A percentile compares a stretch with the other conserved stretches of the same genome.
phyloP scores from a whole-genome alignment of 2,329 filamentous ascomycete genomes.

The Podosphaera xanthii region DNA sequence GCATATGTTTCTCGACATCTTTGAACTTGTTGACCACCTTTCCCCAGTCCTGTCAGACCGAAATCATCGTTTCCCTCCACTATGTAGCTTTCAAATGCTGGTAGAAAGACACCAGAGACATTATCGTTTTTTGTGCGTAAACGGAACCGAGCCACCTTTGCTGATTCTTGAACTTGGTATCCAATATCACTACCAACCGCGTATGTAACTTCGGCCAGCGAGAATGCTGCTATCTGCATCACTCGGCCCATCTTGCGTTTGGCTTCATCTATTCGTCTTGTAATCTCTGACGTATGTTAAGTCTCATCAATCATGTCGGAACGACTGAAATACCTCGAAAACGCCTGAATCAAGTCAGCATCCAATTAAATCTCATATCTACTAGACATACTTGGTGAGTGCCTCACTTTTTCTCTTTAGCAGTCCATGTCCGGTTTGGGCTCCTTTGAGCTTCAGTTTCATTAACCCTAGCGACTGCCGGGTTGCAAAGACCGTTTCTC shows the following conservation, averaged over 20 bases:
- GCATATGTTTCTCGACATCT: conserved; percentile 89
- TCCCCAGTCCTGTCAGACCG: conserved; percentile 80
- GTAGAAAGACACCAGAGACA: conserved; percentile 86
- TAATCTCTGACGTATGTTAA: conserved; percentile 49
- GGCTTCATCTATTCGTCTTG: conserved; percentile 87
- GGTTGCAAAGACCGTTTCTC: conserved; percentile 93
- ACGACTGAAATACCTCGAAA: conserved; percentile 49
- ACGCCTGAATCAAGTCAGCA: conserved; percentile 30
- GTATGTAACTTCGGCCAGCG: conserved; percentile 89
- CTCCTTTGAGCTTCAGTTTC: conserved; percentile 94
- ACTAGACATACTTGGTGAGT: conserved; percentile 57
- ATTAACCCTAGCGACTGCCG: conserved; percentile 90
- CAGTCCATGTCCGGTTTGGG: conserved; percentile 75
- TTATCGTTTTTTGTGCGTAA: conserved; percentile 94
- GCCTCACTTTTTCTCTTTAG: conserved; percentile 97
- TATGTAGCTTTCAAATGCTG: conserved; percentile 77
- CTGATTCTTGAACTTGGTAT: conserved; percentile 94
- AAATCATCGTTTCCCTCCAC: conserved; percentile 89
- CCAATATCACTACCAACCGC: conserved; percentile 87
- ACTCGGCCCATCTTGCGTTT: conserved; percentile 98
- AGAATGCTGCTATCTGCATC: conserved; percentile 98
- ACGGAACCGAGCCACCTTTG: conserved; percentile 77
- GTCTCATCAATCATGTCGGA: neutral
- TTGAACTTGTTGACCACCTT: conserved; percentile 93
- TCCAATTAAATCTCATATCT: neutral